Base-by-base conservation (phyloP, 129 eudicot species). In the Escallonia rubra region DNA sequence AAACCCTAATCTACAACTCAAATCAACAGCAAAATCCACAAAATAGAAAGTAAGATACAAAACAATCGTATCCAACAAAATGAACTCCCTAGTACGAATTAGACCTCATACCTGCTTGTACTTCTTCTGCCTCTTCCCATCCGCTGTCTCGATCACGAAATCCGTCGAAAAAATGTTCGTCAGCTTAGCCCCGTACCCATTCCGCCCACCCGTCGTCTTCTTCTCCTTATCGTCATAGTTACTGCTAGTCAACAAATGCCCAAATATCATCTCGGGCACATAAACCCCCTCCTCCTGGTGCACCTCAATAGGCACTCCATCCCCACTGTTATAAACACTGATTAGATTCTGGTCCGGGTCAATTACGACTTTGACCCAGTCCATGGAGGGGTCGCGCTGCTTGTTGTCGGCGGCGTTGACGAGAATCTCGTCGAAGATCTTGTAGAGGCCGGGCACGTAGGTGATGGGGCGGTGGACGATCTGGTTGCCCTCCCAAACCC, bases 141-240 rank as follows among this genome's bases (percentile, higher is more conserved):
- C 99, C 1, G 95, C 99, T 9, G 96, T 89, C 79, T 93, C 96
- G 4, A 93, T 79, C 3, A 83, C 76, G 75, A 93, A 93, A 80
- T 89, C 95, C 0, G 90, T 89, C 0, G 99, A 93, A 47, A 93
- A 93, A 4, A 93, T 93, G 43, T 93, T 93, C 0, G 99, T 87
- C 57, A 93, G 87, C 78, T 93, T 93, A 1, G 96, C 99, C 2
- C 99, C 99, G 23, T 93, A 89, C 4, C 96, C 99, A 38, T 93
- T 93, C 57, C 99, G 80, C 34, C 99, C 99, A 57, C 99, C 96
- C 6, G 99, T 93, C 0, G 96, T 93, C 74, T 93, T 93, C 85
- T 89, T 93, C 74, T 63, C 83, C 2, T 73, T 40, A 71, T 93
- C 99, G 71, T 93, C 89, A 13, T 93, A 93, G 34, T 93, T 93